Evolutionary conservation across 257 asterid species (phyloP).

Genomic region (Salvia hispanica): DNA sequence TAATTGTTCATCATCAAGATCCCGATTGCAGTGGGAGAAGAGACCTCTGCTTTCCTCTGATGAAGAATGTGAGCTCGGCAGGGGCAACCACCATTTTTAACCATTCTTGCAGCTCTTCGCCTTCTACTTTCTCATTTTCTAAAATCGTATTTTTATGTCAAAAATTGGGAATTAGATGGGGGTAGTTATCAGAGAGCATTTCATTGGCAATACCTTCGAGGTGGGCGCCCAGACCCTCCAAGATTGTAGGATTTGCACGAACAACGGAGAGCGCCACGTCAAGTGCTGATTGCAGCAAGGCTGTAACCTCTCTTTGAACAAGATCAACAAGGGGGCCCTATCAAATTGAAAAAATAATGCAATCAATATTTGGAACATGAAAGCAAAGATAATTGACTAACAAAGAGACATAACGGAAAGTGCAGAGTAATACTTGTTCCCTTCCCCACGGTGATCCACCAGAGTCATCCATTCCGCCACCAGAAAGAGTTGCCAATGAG

Average conservation of each 20-base stretch:
- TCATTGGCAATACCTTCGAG: constrained; percentile 62
- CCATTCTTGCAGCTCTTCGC: constrained; percentile 92
- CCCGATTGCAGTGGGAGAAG: constrained; percentile 75
- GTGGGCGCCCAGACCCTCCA: constrained; percentile 93
- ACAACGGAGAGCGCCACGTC: constrained; percentile 88
- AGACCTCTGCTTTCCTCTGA: constrained; percentile 71
- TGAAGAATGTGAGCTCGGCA: constrained; percentile 74
- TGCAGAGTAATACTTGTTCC: constrained; percentile 66
- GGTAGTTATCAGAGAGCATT: background rate
- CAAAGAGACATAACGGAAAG: constrained; percentile 24
- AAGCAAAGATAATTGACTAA: background rate
- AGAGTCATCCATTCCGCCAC: constrained; percentile 92
- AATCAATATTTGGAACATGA: constrained; percentile 25
- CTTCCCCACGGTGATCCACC: constrained; percentile 85
- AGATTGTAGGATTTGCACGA: constrained; percentile 82
- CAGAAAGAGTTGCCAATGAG: constrained; percentile 84
- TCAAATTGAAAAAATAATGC: constrained; percentile 22
- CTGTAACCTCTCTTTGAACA: constrained; percentile 86
- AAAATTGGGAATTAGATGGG: background rate
- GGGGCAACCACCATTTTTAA: constrained; percentile 89
- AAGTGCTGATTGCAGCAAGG: constrained; percentile 87
- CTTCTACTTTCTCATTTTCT: constrained; percentile 96
- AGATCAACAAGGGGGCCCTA: constrained; percentile 98
- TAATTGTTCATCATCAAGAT: constrained; percentile 37
- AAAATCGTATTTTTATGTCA: constrained; percentile 16